Base-by-base conservation (phyloP, 306 rosid species). In the Rosa chinensis region DNA sequence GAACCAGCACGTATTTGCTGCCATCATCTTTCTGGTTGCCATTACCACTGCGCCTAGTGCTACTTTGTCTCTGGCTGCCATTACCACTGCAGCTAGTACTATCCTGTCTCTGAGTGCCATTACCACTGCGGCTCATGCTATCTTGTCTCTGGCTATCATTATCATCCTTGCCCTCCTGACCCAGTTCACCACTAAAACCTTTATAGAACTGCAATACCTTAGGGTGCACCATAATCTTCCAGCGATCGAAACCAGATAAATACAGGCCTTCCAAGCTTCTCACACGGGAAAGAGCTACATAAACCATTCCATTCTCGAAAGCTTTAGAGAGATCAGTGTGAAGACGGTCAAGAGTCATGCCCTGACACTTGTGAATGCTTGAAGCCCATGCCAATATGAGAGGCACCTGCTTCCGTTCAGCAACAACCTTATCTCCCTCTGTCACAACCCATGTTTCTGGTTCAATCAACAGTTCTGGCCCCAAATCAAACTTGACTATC, bases 301-400 rank as follows among this genome's bases (percentile, higher is more conserved):
- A 91, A 20, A 81, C 85, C 90, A 91, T 91, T 70, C 96, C 93
- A 74, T 5, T 75, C 8, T 73, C 88, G 48, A 91, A 91, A 72
- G 86, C 79, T 25, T 18, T n/a, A 8, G 86, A 83, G 44, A 89
- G 78, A 85, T 83, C 14, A 9, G 92, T 86, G 66, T 47, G 61
- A 78, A 83, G 79, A 55, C 67, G 75, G 43, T 89, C 89, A 39
- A 89, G 80, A 76, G 89, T 87, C 93, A 84, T 85, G 23, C 92
- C 90, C 56, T 87, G 96, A 75, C 91, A 84, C 87, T 89, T 89
- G 81, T 84, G 93, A 73, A 89, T 87, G 76, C 92, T 87, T 68
- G 79, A 25, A 70, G 93, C 83, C 92, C 89, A 91, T 37, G 96
- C 87, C 72, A 85, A 53, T 53, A 58, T 75, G 58, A 91, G 87